Base-by-base conservation (phyloP, 805 yeast species). In the Saturnispora quitensis region DNA sequence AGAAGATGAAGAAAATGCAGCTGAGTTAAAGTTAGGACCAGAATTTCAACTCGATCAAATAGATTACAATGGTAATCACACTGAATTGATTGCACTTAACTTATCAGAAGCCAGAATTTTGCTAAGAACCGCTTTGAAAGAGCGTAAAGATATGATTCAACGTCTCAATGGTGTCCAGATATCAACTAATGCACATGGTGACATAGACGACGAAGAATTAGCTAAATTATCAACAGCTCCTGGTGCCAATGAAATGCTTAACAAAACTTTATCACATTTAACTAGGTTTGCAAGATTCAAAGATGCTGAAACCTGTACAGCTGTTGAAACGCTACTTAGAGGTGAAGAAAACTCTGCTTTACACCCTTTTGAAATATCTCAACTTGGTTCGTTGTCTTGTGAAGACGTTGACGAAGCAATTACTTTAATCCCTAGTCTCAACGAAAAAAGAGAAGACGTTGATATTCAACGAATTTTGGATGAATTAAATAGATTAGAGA, bases 371-470 rank as follows among this genome's bases (percentile, higher is more conserved):
- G 99, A 93, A 70, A 74, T 88, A 50, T 96, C 98, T 1, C 98
- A 93, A 68, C 72, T 85, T 55, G 82, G 78, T 27, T 87, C 95
- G 3, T 74, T 91, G 55, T 86, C 93, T 31, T 90, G 97, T 69
- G 99, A 91, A 63, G 97, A 91, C 56, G 89, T 95, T 5, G 99
- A 80, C 63, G 99, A 93, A 72, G 98, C 98, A 36, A 88, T 88
- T 69, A 87, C 97, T 17, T 74, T 93, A 62, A 84, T 93, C 53
- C 97, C 99, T 45, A 86, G 96, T 67, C 75, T 93, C 63, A 76
- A 79, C 24, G 80, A 77, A 55, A 90, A 90, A 67, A 89, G 86
- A 49, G 78, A 86, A 9, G 95, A 89, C 58, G 86, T 86, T 43
- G 97, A 90, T 63, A 71, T 93, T 54, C 96, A 89, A 67, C 82